Evolutionary conservation across 1,284 basidiomycete genomes (phyloP).

Genomic region (Taiwanofungus camphoratus): DNA sequence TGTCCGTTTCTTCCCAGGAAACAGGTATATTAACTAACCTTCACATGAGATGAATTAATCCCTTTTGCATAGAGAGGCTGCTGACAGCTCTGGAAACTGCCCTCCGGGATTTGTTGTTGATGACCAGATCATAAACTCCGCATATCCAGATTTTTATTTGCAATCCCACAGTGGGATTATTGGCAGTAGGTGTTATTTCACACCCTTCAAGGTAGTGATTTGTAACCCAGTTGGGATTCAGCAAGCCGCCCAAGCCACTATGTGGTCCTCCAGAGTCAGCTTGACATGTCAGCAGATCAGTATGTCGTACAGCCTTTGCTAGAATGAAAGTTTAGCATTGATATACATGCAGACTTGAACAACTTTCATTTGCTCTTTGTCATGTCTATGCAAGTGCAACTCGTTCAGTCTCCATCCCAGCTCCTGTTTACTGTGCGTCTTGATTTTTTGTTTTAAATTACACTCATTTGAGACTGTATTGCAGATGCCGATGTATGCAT

Average conservation of each 20-base stretch:
- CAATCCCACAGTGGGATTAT: conserved; percentile 43
- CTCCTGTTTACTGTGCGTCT: conserved; percentile 59
- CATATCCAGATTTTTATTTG: conserved; percentile 53
- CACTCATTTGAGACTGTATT: not conserved
- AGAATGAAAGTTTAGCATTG: not conserved
- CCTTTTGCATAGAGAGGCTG: conserved; percentile 3
- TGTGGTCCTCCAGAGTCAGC: conserved; percentile 51
- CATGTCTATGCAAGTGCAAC: conserved; percentile 55
- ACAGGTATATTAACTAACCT: not conserved
- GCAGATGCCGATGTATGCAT: conserved; percentile 50
- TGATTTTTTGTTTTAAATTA: not conserved
- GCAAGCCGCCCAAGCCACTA: conserved; percentile 54
- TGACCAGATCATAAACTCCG: conserved; percentile 35
- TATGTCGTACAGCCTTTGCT: not conserved
- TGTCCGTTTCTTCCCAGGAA: conserved; percentile 41
- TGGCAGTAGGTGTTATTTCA: conserved; percentile 26
- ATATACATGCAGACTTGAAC: conserved; percentile 39
- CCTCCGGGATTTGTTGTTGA: conserved; percentile 46
- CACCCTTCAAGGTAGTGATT: not conserved
- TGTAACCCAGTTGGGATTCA: conserved; percentile 14
- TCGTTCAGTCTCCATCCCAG: conserved; percentile 60
- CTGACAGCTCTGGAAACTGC: conserved; percentile 34
- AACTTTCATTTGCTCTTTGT: conserved; percentile 48
- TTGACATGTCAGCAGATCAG: conserved; percentile 29
- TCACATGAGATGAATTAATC: conserved; percentile 3